These are phyloP conservation scores for Solanum chacoense DNA, from an alignment of 305 asterid species.

Conservation along the genomic window DNA sequence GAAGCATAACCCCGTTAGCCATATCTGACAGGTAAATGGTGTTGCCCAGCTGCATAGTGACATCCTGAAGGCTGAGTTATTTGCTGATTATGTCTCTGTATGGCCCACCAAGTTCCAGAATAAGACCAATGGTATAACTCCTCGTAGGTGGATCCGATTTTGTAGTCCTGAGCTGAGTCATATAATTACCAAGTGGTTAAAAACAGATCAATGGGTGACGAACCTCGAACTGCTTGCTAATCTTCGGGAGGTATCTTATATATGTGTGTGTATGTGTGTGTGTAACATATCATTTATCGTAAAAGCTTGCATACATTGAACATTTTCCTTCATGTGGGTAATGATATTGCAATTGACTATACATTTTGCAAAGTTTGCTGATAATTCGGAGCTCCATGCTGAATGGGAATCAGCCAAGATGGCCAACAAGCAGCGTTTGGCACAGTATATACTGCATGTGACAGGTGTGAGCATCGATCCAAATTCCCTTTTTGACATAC, in stretches of 20 bases:
- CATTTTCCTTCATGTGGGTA: not conserved
- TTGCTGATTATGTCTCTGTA: conserved; percentile 84
- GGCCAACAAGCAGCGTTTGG: conserved; percentile 86
- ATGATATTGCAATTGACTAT: conserved; percentile 14
- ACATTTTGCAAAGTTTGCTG: conserved; percentile 51
- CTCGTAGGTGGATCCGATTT: conserved; percentile 93
- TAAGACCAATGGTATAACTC: conserved; percentile 98
- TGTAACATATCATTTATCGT: not conserved
- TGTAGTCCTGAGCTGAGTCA: conserved; percentile 93
- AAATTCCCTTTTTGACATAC: conserved; percentile 86
- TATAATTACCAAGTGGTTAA: conserved; percentile 92
- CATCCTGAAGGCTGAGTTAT: conserved; percentile 76
- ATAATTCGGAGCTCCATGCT: conserved; percentile 56
- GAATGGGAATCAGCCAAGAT: conserved; percentile 96
- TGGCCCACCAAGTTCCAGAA: conserved; percentile 97
- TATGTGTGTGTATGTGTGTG: not conserved
- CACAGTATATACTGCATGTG: conserved; percentile 59
- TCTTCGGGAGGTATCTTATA: conserved; percentile 67
- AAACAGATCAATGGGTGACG: conserved; percentile 93
- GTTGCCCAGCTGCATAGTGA: conserved; percentile 98
- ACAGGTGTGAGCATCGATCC: conserved; percentile 86
- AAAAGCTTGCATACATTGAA: not conserved
- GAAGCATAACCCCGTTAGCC: not conserved
- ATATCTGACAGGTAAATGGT: conserved; percentile 76
- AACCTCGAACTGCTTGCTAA: conserved; percentile 72